Conservation (phyloP, 306 rosid species). For the Trifolium dubium region DNA sequence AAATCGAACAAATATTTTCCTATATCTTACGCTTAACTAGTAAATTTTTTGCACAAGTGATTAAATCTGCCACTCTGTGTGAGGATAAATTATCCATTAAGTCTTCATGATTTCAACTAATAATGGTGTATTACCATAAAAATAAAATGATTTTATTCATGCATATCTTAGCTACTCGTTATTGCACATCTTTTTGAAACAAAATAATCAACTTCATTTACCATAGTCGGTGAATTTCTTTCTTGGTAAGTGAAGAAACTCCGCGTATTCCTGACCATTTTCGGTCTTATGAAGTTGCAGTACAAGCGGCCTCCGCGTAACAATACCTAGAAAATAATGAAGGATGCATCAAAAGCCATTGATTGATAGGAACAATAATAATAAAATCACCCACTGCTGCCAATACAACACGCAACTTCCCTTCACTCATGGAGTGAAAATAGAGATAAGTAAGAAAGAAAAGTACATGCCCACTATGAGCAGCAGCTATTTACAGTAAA, state of each 20-base stretch:
- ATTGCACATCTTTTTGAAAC: slow-evolving; percentile 14
- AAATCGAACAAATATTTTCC: slow-evolving; percentile 1
- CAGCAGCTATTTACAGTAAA: slow-evolving; percentile 14
- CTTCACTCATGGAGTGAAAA: no score
- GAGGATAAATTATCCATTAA: slow-evolving; percentile 9
- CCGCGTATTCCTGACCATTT: slow-evolving; percentile 82
- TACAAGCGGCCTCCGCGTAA: slow-evolving; percentile 92
- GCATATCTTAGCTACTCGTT: slow-evolving; percentile 5
- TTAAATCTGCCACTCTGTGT: not conserved
- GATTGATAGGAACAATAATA: slow-evolving; percentile 15
- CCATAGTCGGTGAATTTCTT: slow-evolving; percentile 84
- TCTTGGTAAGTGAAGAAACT: slow-evolving; percentile 93
- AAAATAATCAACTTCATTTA: slow-evolving; percentile 41
- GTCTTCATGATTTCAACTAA: slow-evolving; percentile 12
- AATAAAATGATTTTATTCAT: slow-evolving; percentile 2
- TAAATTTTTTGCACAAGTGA: not conserved
- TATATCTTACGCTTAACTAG: not conserved
- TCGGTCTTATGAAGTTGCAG: slow-evolving; percentile 93
- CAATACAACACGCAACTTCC: not conserved
- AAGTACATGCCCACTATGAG: not conserved
- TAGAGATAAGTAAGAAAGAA: not conserved
- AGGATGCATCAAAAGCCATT: slow-evolving; percentile 30
- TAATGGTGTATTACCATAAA: slow-evolving; percentile 12
- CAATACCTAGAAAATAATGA: slow-evolving; percentile 68
- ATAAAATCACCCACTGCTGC: slow-evolving; percentile 26